Percentiles rank a stretch among this genome's conserved stretches.
phyloP scores from a whole-genome alignment of 2,329 filamentous ascomycete genomes.

The Aspergillus hortae region DNA sequence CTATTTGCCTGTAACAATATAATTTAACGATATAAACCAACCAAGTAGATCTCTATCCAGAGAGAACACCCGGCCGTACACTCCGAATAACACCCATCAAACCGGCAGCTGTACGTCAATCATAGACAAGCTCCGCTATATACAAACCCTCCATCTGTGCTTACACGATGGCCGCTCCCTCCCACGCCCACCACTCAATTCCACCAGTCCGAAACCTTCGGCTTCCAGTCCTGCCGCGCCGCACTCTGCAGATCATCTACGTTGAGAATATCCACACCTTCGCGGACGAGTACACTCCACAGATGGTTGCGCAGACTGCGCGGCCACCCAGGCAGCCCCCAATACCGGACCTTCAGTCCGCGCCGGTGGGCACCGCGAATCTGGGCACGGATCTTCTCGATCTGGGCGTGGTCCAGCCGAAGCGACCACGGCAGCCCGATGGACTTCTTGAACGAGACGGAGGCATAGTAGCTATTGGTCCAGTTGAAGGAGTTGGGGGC shows the following conservation, averaged over 20 bases:
- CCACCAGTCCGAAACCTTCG: constrained; percentile 33
- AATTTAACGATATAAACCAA: no score
- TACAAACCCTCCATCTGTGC: neutral
- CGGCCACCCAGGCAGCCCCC: constrained; percentile 56
- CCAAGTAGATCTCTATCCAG: neutral
- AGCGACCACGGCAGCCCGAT: constrained; percentile 52
- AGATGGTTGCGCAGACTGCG: constrained; percentile 51
- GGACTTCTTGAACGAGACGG: constrained; percentile 48
- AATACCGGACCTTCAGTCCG: constrained; percentile 56
- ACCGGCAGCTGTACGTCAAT: constrained; percentile 8
- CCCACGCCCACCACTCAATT: neutral
- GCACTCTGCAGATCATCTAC: constrained; percentile 55
- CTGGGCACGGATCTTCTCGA: constrained; percentile 48
- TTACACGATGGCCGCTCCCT: neutral
- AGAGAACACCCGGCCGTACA: neutral
- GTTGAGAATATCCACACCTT: constrained; percentile 56
- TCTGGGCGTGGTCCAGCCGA: constrained; percentile 44
- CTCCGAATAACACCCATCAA: neutral
- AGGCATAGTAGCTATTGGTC: constrained; percentile 58
- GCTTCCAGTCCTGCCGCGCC: constrained; percentile 47
- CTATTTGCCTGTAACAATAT: neutral
- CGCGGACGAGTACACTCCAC: constrained; percentile 52
- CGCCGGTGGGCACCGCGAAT: constrained; percentile 49
- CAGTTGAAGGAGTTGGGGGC: constrained; percentile 43
- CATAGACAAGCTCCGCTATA: neutral